These are phyloP conservation scores for Saccharomycopsis schoenii DNA, from an alignment of 805 yeast species.

Conservation along the genomic window DNA sequence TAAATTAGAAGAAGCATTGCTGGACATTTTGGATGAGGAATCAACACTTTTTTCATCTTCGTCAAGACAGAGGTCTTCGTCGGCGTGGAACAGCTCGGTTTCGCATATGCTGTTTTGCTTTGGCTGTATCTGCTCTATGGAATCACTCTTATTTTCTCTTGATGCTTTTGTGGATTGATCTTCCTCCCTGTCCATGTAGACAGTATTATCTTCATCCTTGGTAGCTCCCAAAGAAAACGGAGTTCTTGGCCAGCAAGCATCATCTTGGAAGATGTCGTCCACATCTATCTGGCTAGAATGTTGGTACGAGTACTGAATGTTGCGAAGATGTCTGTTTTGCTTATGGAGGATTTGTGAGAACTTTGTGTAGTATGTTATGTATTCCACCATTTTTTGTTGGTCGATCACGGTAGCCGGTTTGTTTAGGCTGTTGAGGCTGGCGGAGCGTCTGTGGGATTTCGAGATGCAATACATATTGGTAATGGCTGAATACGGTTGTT, in stretches of 20 bases:
- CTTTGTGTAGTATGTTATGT: background rate
- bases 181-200: background rate
- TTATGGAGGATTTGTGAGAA: background rate
- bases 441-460: background rate
- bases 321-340: background rate
- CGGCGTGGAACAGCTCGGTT: background rate
- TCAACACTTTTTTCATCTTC: background rate
- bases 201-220: background rate
- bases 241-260: background rate
- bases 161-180: background rate
- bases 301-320: background rate
- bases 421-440: background rate
- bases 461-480: background rate
- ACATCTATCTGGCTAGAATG: background rate
- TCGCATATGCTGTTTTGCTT: background rate
- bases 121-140: background rate
- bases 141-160: background rate
- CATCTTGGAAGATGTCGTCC: slow-evolving; percentile 1
- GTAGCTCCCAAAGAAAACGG: background rate
- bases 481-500: too few relatives aligned
- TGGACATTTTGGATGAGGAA: background rate
- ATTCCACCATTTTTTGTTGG: background rate
- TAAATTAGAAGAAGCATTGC: background rate
- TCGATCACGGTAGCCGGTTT: background rate
- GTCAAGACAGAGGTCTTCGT: background rate